These are phyloP conservation scores for Penicillium sp. DNA, from an alignment of 2,329 filamentous ascomycete genomes.

Conservation along the genomic window DNA sequence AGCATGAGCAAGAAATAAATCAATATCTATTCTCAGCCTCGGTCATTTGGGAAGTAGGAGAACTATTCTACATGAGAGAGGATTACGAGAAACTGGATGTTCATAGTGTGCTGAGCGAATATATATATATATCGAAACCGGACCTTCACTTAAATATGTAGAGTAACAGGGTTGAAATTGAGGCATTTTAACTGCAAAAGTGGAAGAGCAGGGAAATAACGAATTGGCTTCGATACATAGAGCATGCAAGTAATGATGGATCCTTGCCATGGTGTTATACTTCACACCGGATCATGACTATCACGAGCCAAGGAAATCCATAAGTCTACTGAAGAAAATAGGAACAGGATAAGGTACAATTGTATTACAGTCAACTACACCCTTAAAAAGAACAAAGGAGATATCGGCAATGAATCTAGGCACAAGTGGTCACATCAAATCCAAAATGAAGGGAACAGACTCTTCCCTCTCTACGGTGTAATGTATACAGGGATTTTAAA, in stretches of 20 bases:
- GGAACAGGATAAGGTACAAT: slow-evolving; percentile 36
- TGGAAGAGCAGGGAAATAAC: not conserved
- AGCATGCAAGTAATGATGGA: not conserved
- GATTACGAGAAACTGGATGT: not conserved
- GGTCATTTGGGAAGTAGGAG: not conserved
- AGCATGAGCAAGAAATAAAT: not conserved
- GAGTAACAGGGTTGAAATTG: too few species aligned
- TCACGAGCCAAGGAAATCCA: not conserved
- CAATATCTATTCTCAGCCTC: not conserved
- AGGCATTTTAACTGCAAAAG: not conserved
- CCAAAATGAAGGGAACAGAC: slow-evolving; percentile 27
- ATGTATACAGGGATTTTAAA: slow-evolving; percentile 61
- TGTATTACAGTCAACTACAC: slow-evolving; percentile 45
- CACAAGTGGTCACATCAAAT: slow-evolving; percentile 35
- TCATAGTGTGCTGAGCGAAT: not conserved
- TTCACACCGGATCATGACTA: not conserved
- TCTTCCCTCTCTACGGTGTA: slow-evolving; percentile 39
- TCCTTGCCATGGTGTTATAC: not conserved
- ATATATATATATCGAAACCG: not conserved
- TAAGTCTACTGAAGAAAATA: not conserved
- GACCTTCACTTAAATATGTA: not conserved
- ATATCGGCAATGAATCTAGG: slow-evolving; percentile 42
- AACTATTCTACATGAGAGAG: not conserved
- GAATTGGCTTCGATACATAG: not conserved
- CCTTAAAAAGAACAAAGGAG: slow-evolving; percentile 34